Evolutionary conservation across 805 yeast species (phyloP), one percentile per base, ranked within the genome.

Genomic region (Nakazawaea siamensis): DNA sequence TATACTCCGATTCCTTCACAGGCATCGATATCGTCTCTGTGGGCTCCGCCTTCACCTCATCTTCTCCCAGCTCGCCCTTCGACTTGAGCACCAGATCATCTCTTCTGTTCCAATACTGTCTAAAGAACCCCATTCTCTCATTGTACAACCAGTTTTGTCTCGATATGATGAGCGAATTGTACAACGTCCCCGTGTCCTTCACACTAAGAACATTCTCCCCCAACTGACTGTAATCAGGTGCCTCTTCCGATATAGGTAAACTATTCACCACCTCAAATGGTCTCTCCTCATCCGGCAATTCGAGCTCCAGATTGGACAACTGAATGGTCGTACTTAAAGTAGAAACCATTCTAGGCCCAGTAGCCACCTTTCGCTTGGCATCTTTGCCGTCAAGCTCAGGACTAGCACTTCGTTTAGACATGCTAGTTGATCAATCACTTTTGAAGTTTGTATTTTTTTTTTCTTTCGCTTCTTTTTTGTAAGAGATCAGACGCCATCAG

Each of bases 151-250:
- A 72, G 27, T 76, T 62, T 43, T 68, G 70, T 24, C 97, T 62
- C 0, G 97, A 88, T 25, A 73, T 71, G 48, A 81, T 68, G 36
- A 88, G 55, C 0, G 96, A 77, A 20, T 74, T 67, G 48, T 81
- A 80, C 7, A 83, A 51, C 0, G 80, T 80, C 0, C 84, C 86
- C 31, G 85, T 68, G 46, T 84, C 94, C 47, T 73, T 74, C 9
- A 80, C 66, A 0, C 83, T 68, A 17, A 86, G 58, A 2, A 95
- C 83, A 43, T 73, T 70, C 19, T 71, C 71, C 18, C 87, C 57
- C 2, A 73, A 62, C 10, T 37, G 34, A 46, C 74, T 10, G 5
- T 17, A 72, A 28, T 81, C 80, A 1, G 96, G 94, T 15, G 59
- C 57, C 15, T 68, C 72, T 30, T 55, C 57, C 0, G 90, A 75